Evolutionary conservation across 176 grass and related monocot species (phyloP).

Genomic region (Miscanthus lutarioriparius): DNA sequence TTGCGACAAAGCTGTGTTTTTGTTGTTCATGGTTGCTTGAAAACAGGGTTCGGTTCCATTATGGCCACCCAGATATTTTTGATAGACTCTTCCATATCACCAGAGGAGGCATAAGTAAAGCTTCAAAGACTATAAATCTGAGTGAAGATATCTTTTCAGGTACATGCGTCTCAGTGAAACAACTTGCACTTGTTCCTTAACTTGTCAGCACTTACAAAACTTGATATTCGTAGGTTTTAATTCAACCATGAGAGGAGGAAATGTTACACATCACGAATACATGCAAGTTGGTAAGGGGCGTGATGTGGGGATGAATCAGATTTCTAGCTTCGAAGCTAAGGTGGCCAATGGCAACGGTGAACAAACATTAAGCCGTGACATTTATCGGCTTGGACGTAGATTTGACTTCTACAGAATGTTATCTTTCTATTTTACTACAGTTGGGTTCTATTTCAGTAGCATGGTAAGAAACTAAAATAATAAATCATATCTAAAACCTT

Average conservation of each 20-base stretch:
- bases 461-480: conserved; percentile 69
- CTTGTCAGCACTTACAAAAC: conserved; percentile 27
- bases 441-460: conserved; percentile 95
- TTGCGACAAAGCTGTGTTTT: not conserved
- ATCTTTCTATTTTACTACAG: conserved; percentile 96
- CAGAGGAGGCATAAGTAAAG: conserved; percentile 97
- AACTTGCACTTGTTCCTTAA: conserved; percentile 11
- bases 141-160: conserved; percentile 99
- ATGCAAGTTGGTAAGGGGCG: conserved; percentile 98
- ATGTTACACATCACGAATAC: conserved; percentile 95
- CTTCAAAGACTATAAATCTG: conserved; percentile 94
- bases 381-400: conserved; percentile 85
- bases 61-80: conserved; percentile 98
- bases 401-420: conserved; percentile 99
- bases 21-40: conserved; percentile 16
- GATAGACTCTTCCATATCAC: conserved; percentile 99
- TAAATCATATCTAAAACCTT: conserved; percentile 15
- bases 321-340: conserved; percentile 95
- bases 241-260: conserved; percentile 88
- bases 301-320: conserved; percentile 99
- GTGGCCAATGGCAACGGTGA: conserved; percentile 95
- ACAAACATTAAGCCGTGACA: conserved; percentile 97
- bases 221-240: conserved; percentile 72
- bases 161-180: conserved; percentile 24
- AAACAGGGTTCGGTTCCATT: conserved; percentile 92